phyloP scores from a whole-genome alignment of 345 rosid species.

The Citrus maxima region DNA sequence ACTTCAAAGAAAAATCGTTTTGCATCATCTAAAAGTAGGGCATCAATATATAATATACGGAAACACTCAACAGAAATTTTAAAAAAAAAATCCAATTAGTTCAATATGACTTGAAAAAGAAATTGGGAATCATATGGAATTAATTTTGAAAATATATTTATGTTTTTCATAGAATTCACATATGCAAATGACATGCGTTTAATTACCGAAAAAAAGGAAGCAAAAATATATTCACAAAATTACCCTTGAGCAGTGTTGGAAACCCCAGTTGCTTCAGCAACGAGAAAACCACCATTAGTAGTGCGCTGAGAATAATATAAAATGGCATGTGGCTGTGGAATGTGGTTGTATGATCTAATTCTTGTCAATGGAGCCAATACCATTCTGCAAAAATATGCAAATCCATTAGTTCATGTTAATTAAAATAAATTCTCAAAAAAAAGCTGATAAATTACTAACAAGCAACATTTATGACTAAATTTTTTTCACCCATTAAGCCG shows the following conservation, averaged over 20 bases:
- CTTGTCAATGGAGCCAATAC: background rate
- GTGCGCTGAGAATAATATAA: background rate
- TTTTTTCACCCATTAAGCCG: background rate
- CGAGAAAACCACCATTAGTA: background rate
- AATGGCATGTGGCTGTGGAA: background rate
- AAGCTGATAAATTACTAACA: background rate
- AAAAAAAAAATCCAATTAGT: too few relatives aligned
- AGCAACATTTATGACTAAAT: background rate
- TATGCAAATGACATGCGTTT: background rate
- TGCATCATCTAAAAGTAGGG: too few relatives aligned
- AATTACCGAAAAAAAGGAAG: accelerated
- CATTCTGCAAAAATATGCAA: background rate
- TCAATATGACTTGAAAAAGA: too few relatives aligned
- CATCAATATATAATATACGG: too few relatives aligned
- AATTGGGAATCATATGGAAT: too few relatives aligned
- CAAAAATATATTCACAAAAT: background rate
- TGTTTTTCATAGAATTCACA: background rate
- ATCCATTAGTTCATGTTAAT: too few relatives aligned
- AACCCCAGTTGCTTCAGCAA: background rate
- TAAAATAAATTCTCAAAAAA: background rate
- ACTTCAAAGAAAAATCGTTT: too few relatives aligned
- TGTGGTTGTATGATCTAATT: background rate
- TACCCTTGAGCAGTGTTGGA: background rate
- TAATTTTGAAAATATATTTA: too few relatives aligned
- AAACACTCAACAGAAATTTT: too few relatives aligned